Evolutionary conservation across 2,329 filamentous ascomycete genomes (phyloP), one percentile per base, ranked within the genome.

Genomic region (Podosphaera xanthii): DNA sequence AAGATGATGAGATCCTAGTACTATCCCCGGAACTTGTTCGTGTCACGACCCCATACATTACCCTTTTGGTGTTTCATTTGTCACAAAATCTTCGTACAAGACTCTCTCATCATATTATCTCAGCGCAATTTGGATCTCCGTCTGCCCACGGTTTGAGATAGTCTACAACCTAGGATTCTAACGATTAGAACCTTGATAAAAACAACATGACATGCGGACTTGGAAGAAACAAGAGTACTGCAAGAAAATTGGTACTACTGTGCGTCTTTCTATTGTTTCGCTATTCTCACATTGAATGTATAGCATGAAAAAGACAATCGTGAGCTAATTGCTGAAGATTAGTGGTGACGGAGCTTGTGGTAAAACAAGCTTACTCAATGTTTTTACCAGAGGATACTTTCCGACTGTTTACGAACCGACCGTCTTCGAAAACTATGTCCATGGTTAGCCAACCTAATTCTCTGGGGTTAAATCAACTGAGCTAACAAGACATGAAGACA

Each of bases 361-460:
- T 70, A 98, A 98, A 78, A 98, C 92, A 59, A 96, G 90, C 64
- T 74, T 97, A 69, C 75, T 98, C 67, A 98, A 98, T 71, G 92
- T 98, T 71, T 98, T 98, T 74, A 98, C 92, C 65, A 83, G 91
- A 85, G 91, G 91, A 63, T 95, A 96, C 73, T 98, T 98, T 72
- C 91, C 91, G 58, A 96, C 91, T 60, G 91, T 97, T 69, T 97
- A 97, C 75, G 90, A 97, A 73, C 92, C 92, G 59, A 98, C 91
- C 42, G 91, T 96, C 64, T 96, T 96, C 73, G 91, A 98, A 72
- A 98, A 98, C 74, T 98, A 97, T 72, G 91, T 98, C 63, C 91
- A 98, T 71, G 89, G 87, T 94, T 78, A 70, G 78, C 35, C 31
- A 22, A 33, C 22, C 14, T 35, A 5, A 22, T 35, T 33, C 10